Evolutionary conservation across 2,329 filamentous ascomycete genomes (phyloP).

Genomic region (Colletotrichum eleusines): DNA sequence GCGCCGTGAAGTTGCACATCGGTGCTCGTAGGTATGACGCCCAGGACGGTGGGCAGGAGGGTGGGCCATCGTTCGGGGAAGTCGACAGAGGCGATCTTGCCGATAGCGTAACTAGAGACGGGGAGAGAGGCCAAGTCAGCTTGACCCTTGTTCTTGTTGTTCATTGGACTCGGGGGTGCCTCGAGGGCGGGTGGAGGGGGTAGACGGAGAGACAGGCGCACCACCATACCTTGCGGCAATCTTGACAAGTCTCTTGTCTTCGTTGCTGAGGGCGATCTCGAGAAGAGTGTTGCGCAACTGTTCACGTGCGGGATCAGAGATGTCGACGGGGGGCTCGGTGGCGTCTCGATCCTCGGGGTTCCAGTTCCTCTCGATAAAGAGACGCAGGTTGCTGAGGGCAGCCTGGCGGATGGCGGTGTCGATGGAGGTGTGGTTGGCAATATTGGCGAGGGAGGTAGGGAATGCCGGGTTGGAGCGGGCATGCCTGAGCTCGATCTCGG

Average conservation of each 20-base stretch:
- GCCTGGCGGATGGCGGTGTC: constrained; percentile 83
- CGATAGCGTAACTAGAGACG: constrained; percentile 74
- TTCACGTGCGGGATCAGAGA: constrained; percentile 79
- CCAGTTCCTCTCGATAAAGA: constrained; percentile 89
- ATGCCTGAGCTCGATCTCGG: constrained; percentile 84
- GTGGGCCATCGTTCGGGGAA: constrained; percentile 97
- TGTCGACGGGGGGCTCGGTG: constrained; percentile 70
- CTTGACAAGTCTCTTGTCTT: constrained; percentile 88
- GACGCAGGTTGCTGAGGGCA: constrained; percentile 82
- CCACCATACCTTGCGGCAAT: constrained; percentile 79
- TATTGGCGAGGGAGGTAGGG: constrained; percentile 81
- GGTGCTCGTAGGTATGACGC: constrained; percentile 79
- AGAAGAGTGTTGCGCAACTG: constrained; percentile 81
- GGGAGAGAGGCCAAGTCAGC: constrained; percentile 30
- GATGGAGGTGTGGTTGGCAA: constrained; percentile 82
- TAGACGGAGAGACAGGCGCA: constrained; percentile 16
- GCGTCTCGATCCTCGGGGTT: constrained; percentile 79
- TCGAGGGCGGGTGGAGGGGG: neutral
- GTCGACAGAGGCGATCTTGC: constrained; percentile 93
- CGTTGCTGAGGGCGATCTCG: constrained; percentile 78
- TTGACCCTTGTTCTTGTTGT: constrained; percentile 4
- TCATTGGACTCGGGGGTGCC: neutral
- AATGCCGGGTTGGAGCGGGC: constrained; percentile 78
- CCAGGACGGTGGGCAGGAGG: constrained; percentile 83
- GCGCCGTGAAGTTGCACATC: constrained; percentile 90